Conservation (phyloP, 306 rosid species). For the Quercus rubra region DNA sequence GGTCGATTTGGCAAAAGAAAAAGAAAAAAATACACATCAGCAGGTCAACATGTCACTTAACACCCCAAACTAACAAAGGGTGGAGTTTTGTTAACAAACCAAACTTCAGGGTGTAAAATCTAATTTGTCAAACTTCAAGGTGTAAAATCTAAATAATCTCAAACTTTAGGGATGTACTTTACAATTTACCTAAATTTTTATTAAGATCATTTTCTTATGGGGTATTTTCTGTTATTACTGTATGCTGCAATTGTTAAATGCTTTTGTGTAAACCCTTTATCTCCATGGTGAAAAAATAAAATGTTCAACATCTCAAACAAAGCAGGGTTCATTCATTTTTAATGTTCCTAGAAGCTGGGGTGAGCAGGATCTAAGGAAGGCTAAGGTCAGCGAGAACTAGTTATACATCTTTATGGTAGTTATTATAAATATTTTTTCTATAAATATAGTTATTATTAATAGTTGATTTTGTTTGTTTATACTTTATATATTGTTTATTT, state of each 20-base stretch:
- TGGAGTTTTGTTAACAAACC: too few species aligned
- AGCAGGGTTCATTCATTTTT: constrained; percentile 90
- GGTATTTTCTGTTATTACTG: background rate
- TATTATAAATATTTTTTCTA: background rate
- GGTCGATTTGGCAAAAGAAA: background rate
- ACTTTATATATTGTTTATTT: constrained; percentile 3
- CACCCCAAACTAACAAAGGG: too few species aligned
- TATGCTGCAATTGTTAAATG: constrained; percentile 16
- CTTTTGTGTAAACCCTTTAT: constrained; percentile 7
- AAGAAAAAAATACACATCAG: too few species aligned
- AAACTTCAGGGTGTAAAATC: too few species aligned
- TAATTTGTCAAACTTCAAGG: too few species aligned
- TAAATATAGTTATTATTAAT: background rate
- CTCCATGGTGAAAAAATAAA: constrained; percentile 71
- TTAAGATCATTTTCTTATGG: background rate
- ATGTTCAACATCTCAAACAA: constrained; percentile 91
- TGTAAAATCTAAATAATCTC: too few species aligned
- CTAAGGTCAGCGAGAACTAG: constrained; percentile 51
- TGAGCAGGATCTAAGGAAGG: constrained; percentile 74
- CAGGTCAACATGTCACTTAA: too few species aligned
- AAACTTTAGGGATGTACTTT: too few species aligned
- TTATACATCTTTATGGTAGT: constrained; percentile 16
- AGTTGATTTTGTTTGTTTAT: background rate
- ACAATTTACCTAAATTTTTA: too few species aligned
- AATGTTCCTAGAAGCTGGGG: constrained; percentile 95